Evolutionary conservation across 116 monocot genomes (phyloP), one percentile per base, ranked within the genome.

Genomic region (Zostera marina): DNA sequence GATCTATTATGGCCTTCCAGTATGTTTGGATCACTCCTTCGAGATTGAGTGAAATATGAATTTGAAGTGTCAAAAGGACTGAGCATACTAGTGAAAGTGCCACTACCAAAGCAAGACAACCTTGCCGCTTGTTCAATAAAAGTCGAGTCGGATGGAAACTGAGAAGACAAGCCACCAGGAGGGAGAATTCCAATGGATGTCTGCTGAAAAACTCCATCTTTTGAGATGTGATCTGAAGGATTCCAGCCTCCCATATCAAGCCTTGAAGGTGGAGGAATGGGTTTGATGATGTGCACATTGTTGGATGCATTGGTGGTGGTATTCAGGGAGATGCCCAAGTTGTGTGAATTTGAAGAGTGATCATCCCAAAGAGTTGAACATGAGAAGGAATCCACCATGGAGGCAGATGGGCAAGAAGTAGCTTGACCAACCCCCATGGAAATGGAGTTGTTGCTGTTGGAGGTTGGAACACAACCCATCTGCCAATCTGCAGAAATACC

Each of bases 81-180:
- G 56, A 42, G 14, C 47, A 46, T 14, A 4, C 46, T 61, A 13
- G 67, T 42, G 48, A 78, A 65, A 7, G 24, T 66, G 26, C 60
- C 68, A 10, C 69, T 75, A 47, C 54, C 58, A 40, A 88, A 85
- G 77, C 75, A 79, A 0, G 94, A 84, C 32, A 82, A 77, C 66
- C 77, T 79, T 24, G 88, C 84, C 0, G 94, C 82, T 12, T 83
- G 65, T 54, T 85, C 88, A 23, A 84, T 76, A 72, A 94, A 94
- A 10, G 63, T 75, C 0, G 79, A 71, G 46, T 94, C 94, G 12
- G 74, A 53, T 0, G 84, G 75, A 58, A 94, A 79, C 39, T 84
- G 73, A 7, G 88, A 52, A 12, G 83, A 32, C 32, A 32, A 32
- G 32, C 32, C 66, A 9, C 64, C 63, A 26, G 64, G 75, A 20